Base-by-base conservation (phyloP, 1,284 basidiomycete genomes). In the Somion occarium region DNA sequence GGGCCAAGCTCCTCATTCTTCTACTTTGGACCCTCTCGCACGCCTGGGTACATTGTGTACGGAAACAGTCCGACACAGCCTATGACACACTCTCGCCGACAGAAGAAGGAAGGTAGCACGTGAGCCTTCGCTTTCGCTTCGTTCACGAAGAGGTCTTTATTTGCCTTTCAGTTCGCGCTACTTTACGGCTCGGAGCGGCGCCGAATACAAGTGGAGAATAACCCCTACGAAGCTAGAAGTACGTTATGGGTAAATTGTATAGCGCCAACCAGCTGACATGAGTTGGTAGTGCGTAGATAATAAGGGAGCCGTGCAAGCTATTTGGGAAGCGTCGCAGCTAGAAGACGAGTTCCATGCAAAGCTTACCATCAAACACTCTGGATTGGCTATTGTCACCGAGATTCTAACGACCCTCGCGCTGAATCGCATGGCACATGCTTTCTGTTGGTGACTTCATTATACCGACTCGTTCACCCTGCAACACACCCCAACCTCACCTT, bases 161-260 rank as follows among this genome's bases (percentile, higher is more conserved):
- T 20, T n/a, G 23, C 7, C 15, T 38, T 13, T 24, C 47, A 88
- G 85, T 44, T 85, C 83, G 25, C 75, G 84, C 49, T 87, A 87
- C 66, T 89, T 88, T 63, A 76, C 74, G 46, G 77, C 82, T 19
- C 84, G 82, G 57, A 80, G 75, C 58, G 81, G 82, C 37, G 78
- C 71, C 54, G 78, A 83, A 49, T 80, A 79, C 66, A 89, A 88
- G 66, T 89, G 86, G 86, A 80, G 78, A 63, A 71, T 83, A 46
- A 63, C 69, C 24, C 67, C 76, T 15, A 69, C 76, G 50, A 74
- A 77, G 51, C 80, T 87, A 74, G 86, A 89, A 80, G 86, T 87
- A 56, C 43, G 73, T 64, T 27, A 24, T 46, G 22, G 19, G 12
- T n/a, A 46, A n/a, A 46, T 34, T 25, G n/a, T 43, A 30, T 50